These are phyloP conservation scores for Penicillium malachiteum DNA, from an alignment of 495 filamentous ascomycete genomes.

Conservation along the genomic window DNA sequence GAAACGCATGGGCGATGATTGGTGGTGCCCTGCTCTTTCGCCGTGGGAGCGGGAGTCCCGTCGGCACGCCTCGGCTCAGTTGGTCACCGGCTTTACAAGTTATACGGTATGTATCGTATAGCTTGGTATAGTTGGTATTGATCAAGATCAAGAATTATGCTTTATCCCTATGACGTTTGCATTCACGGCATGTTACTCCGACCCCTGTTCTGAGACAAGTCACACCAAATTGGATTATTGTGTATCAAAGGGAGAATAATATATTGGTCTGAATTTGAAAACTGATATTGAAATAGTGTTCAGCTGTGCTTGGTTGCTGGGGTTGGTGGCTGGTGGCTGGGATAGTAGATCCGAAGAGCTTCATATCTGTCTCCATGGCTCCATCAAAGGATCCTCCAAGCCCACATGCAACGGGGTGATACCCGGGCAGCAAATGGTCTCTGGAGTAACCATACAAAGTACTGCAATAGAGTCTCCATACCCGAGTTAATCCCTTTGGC, in stretches of 20 bases:
- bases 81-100: conserved; percentile 1
- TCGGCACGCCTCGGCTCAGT: conserved; percentile 57
- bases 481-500: conserved; percentile 18
- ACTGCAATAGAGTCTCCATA: neutral
- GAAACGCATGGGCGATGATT: conserved; percentile 35
- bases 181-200: conserved; percentile 7
- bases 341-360: neutral
- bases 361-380: neutral
- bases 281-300: no score
- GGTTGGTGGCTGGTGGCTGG: neutral
- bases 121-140: neutral
- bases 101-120: neutral
- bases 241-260: neutral
- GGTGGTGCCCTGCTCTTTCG: conserved; percentile 14
- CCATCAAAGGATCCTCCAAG: neutral
- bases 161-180: conserved; percentile 10
- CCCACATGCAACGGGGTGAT: conserved; percentile 1
- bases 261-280: no score
- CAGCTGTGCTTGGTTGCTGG: neutral
- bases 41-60: conserved; percentile 47
- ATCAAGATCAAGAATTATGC: neutral
- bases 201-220: neutral
- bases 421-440: no score
- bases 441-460: neutral
- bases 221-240: neutral